These are phyloP conservation scores for Dujonia santamariae DNA, from an alignment of 1,139 yeast species.

Conservation along the genomic window DNA sequence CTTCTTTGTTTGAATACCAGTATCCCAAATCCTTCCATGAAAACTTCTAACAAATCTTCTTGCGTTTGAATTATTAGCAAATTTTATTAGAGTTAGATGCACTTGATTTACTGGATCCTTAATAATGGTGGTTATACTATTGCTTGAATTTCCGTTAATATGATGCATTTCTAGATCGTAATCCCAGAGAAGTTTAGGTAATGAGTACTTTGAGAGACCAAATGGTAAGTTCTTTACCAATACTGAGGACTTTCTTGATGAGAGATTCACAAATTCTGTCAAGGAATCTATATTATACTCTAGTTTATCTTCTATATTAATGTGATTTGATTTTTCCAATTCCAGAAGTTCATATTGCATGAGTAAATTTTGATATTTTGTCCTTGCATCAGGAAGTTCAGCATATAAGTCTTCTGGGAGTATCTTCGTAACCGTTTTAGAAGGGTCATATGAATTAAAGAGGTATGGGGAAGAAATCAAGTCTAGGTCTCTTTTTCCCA, in stretches of 20 bases:
- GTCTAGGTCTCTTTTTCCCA: slow-evolving; percentile 17
- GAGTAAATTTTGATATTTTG: too few relatives aligned
- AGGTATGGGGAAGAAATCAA: slow-evolving; percentile 26
- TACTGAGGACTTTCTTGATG: slow-evolving; percentile 26
- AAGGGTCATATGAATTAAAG: neutral
- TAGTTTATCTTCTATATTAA: too few relatives aligned
- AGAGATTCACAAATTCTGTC: too few relatives aligned
- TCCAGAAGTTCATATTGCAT: too few relatives aligned
- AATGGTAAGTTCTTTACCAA: slow-evolving; percentile 40
- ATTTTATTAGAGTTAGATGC: slow-evolving; percentile 39
- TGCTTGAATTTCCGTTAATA: too few relatives aligned
- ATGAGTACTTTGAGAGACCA: slow-evolving; percentile 31
- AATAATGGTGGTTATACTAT: slow-evolving; percentile 17
- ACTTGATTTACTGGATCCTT: slow-evolving; percentile 27
- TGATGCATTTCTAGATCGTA: slow-evolving; percentile 25
- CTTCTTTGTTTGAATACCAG: slow-evolving; percentile 22
- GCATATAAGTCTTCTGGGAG: too few relatives aligned
- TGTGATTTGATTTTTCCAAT: too few relatives aligned
- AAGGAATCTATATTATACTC: too few relatives aligned
- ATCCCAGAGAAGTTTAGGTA: slow-evolving; percentile 38
- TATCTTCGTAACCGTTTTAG: too few relatives aligned
- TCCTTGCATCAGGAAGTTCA: too few relatives aligned
- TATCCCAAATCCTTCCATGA: slow-evolving; percentile 49
- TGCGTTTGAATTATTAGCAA: slow-evolving; percentile 49
- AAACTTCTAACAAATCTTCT: slow-evolving; percentile 50